phyloP scores from a whole-genome alignment of 352 stramenopile genomes.

The Poterioochromonas sp. region DNA sequence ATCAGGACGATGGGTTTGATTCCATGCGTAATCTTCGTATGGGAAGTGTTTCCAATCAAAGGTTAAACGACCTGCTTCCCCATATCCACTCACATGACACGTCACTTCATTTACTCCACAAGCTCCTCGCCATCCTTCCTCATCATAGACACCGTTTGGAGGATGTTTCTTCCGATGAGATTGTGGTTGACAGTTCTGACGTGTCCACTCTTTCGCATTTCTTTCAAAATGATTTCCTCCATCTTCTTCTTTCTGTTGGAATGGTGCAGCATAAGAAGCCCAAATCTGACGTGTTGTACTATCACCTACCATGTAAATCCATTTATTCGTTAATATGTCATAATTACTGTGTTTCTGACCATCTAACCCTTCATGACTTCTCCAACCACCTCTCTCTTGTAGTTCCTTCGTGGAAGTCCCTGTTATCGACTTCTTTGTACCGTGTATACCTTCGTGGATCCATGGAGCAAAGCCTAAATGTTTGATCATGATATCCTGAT shows the following conservation, averaged over 20 bases:
- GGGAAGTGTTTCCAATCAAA: constrained; percentile 31
- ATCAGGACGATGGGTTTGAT: background rate
- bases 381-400: constrained; percentile 1
- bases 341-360: no score
- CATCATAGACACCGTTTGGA: background rate
- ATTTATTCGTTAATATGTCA: constrained; percentile 11
- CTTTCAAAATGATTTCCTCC: constrained; percentile 30
- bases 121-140: constrained; percentile 4
- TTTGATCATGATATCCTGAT: constrained; percentile 22
- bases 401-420: background rate
- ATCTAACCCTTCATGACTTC: background rate
- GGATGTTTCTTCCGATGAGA: background rate
- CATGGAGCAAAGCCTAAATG: constrained; percentile 27
- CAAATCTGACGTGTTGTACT: constrained; percentile 29
- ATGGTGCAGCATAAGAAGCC: constrained; percentile 28
- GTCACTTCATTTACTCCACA: constrained; percentile 28
- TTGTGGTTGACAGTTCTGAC: constrained; percentile 5
- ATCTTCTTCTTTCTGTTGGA: no score
- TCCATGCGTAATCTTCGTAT: constrained; percentile 6
- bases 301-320: constrained; percentile 29
- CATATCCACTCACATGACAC: constrained; percentile 13
- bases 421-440: background rate
- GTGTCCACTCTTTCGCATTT: constrained; percentile 31
- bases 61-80: background rate
- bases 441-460: background rate